Evolutionary conservation across 1,284 basidiomycete species (phyloP).

Genomic region (Cutaneotrichosporon dermatis): DNA sequence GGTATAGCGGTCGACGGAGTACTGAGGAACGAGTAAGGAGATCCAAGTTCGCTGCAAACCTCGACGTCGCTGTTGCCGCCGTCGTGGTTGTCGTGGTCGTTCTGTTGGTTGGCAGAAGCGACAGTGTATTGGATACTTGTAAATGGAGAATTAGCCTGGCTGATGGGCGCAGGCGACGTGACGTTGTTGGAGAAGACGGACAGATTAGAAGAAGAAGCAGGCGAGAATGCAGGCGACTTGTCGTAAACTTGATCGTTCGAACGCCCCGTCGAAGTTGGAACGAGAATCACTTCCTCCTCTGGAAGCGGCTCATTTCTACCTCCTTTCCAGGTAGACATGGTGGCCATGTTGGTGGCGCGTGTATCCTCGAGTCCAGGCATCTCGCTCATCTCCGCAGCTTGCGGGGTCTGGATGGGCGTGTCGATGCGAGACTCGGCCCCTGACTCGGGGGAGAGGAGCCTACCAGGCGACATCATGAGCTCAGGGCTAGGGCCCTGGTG

Average conservation of each 20-base stretch:
- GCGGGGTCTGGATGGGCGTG: constrained; percentile 1
- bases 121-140: background rate
- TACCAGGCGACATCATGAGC: background rate
- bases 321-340: too few relatives aligned
- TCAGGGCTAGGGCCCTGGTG: too few relatives aligned
- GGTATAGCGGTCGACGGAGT: constrained; percentile 2
- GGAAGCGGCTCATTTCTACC: background rate
- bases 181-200: background rate
- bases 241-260: background rate
- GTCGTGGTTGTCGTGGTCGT: background rate
- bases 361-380: too few relatives aligned
- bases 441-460: background rate
- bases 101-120: background rate
- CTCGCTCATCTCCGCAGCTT: background rate
- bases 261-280: background rate
- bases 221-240: background rate
- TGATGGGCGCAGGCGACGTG: constrained; percentile 4
- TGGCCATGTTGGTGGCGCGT: too few relatives aligned
- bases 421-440: background rate
- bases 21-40: background rate
- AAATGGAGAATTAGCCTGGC: constrained; percentile 2
- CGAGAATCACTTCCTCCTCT: constrained; percentile 5
- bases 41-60: background rate
- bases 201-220: background rate
- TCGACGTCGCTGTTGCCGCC: background rate